These are phyloP conservation scores for Ogataea populi-albae DNA, from an alignment of 805 yeast genomes.

Conservation along the genomic window DNA sequence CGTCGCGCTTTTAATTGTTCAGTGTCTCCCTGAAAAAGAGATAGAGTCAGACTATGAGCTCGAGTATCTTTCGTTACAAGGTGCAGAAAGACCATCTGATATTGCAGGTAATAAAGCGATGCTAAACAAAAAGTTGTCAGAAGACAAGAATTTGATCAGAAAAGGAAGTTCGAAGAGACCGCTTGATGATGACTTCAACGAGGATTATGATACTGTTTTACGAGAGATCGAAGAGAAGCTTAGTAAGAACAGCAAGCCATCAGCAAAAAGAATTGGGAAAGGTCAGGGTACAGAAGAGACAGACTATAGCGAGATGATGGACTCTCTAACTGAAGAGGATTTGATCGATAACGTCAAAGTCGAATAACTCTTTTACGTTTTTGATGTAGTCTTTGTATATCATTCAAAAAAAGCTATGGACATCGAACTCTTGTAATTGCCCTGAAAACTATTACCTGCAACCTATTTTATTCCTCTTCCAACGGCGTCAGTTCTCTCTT, in stretches of 20 bases:
- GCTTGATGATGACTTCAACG: conserved; percentile 18
- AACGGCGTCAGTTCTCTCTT: conserved; percentile 80
- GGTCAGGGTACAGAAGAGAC: conserved; percentile 1
- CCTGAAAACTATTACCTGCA: too few relatives aligned
- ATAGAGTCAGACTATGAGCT: conserved; percentile 21
- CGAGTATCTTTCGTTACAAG: conserved; percentile 11
- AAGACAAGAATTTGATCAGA: conserved; percentile 5
- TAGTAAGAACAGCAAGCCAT: conserved; percentile 1
- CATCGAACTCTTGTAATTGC: too few relatives aligned
- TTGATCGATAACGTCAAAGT: conserved; percentile 15
- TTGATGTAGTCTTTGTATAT: conserved; percentile 4
- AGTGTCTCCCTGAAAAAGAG: conserved; percentile 27
- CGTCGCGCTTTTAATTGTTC: conserved; percentile 33
- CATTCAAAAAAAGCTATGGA: not conserved
- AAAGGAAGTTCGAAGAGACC: conserved; percentile 20
- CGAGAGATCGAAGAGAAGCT: conserved; percentile 5
- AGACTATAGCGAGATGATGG: conserved; percentile 2
- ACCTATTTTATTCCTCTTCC: conserved; percentile 46
- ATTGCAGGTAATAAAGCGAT: too few relatives aligned
- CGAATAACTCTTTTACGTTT: too few relatives aligned
- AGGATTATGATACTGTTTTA: conserved; percentile 13
- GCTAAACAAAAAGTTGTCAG: conserved; percentile 20
- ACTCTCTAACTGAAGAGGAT: conserved; percentile 15
- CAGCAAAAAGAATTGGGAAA: conserved; percentile 1
- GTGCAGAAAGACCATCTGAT: too few relatives aligned